Evolutionary conservation across 2,329 filamentous ascomycete species (phyloP).

Genomic region (Ceratocystis alfenasii): DNA sequence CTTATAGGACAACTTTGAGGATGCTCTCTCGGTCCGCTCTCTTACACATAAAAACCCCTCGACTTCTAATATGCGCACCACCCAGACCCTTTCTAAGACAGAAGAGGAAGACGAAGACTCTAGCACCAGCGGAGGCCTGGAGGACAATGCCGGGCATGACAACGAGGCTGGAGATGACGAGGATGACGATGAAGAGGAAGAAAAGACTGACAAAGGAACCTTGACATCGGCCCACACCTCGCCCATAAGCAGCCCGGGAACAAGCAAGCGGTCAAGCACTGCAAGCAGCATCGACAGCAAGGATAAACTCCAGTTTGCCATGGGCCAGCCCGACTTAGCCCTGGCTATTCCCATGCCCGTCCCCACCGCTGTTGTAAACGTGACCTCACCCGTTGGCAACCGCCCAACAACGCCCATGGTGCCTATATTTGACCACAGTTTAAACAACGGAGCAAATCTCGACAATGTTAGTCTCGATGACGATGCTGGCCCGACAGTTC

Average conservation of each 20-base stretch:
- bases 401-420: slow-evolving; percentile 21
- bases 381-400: slow-evolving; percentile 20
- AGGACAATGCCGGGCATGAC: slow-evolving; percentile 11
- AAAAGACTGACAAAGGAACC: slow-evolving; percentile 21
- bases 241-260: slow-evolving; percentile 18
- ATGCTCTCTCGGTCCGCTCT: slow-evolving; percentile 55
- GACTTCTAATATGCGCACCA: slow-evolving; percentile 2
- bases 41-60: slow-evolving; percentile 38
- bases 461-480: slow-evolving; percentile 58
- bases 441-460: slow-evolving; percentile 38
- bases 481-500: slow-evolving; percentile 30
- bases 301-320: slow-evolving; percentile 20
- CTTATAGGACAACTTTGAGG: slow-evolving; percentile 64
- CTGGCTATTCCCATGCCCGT: slow-evolving; percentile 21
- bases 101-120: slow-evolving; percentile 27
- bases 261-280: slow-evolving; percentile 21
- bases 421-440: slow-evolving; percentile 28
- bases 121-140: slow-evolving; percentile 12
- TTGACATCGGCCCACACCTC: slow-evolving; percentile 21
- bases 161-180: slow-evolving; percentile 15
- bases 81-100: slow-evolving; percentile 18
- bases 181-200: slow-evolving; percentile 19
- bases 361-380: slow-evolving; percentile 19
- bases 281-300: slow-evolving; percentile 22
- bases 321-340: slow-evolving; percentile 20